Evolutionary conservation across 1,139 yeast genomes (phyloP).

Genomic region (Scheffersomyces parashehatae): DNA sequence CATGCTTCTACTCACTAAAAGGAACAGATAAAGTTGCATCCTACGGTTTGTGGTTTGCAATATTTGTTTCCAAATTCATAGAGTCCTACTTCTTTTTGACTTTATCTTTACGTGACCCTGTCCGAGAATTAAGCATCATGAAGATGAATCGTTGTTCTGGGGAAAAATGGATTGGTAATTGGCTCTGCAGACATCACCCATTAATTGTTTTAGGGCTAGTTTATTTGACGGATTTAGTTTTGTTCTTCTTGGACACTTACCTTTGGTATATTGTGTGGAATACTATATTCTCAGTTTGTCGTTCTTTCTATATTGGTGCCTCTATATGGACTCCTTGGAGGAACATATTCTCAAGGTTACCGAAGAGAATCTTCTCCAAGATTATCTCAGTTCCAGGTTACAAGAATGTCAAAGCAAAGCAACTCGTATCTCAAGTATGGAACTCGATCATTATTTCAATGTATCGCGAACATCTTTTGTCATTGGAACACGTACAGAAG

Average conservation of each 20-base stretch:
- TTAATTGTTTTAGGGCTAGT: conserved; percentile 38
- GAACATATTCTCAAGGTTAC: conserved; percentile 51
- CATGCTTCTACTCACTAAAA: conserved; percentile 33
- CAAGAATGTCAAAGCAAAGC: conserved; percentile 31
- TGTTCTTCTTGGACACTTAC: conserved; percentile 55
- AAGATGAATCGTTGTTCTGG: conserved; percentile 42
- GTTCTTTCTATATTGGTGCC: conserved; percentile 51
- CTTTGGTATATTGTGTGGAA: conserved; percentile 59
- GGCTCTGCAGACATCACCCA: conserved; percentile 43
- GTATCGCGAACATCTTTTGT: conserved; percentile 56
- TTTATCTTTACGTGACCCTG: conserved; percentile 45
- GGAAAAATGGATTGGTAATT: conserved; percentile 42
- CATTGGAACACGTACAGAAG: conserved; percentile 50
- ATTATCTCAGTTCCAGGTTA: conserved; percentile 35
- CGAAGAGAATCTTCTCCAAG: conserved; percentile 51
- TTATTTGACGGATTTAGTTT: conserved; percentile 42
- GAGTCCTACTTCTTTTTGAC: conserved; percentile 56
- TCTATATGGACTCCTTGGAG: conserved; percentile 63
- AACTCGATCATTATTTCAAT: conserved; percentile 54
- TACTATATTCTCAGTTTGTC: conserved; percentile 48
- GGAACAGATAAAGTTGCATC: conserved; percentile 46
- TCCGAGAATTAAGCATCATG: conserved; percentile 48
- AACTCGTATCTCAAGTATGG: conserved; percentile 51
- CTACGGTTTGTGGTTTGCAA: conserved; percentile 46
- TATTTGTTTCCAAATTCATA: conserved; percentile 46